These are phyloP conservation scores for Inonotus obliquus DNA, from an alignment of 1,284 basidiomycete genomes.

Conservation along the genomic window DNA sequence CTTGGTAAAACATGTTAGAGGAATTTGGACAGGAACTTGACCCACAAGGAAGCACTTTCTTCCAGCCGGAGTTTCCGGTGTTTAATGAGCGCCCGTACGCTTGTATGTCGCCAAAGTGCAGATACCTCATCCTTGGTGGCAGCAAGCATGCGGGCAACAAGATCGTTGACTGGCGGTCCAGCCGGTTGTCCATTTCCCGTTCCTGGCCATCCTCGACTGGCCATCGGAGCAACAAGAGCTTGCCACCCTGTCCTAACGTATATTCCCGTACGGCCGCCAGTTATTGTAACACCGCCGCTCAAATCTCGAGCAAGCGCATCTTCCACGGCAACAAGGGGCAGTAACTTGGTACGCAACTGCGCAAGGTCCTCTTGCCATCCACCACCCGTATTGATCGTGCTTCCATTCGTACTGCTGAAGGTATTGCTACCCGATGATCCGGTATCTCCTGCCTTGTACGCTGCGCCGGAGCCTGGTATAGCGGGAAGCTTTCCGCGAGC, in stretches of 20 bases:
- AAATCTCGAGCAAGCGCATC: conserved; percentile 63
- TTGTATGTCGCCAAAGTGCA: conserved; percentile 63
- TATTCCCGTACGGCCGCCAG: conserved; percentile 47
- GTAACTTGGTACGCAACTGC: conserved; percentile 48
- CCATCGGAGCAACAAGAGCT: conserved; percentile 13
- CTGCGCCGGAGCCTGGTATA: conserved; percentile 9
- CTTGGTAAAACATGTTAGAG: conserved; percentile 15
- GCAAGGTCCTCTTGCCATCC: conserved; percentile 43
- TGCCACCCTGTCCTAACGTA: conserved; percentile 32
- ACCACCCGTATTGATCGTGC: not conserved
- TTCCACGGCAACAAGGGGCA: conserved; percentile 63
- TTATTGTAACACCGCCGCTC: conserved; percentile 53
- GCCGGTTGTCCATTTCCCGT: conserved; percentile 20
- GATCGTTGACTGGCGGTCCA: conserved; percentile 38
- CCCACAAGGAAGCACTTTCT: conserved; percentile 73
- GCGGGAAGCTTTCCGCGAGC: conserved; percentile 17
- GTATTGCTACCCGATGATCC: not conserved
- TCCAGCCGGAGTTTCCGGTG: conserved; percentile 61
- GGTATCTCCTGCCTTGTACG: not conserved
- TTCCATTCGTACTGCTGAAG: not conserved
- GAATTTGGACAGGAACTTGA: conserved; percentile 17
- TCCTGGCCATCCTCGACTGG: conserved; percentile 11
- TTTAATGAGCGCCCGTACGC: conserved; percentile 50
- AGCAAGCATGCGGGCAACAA: conserved; percentile 52
- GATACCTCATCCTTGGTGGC: conserved; percentile 46